phyloP scores from a whole-genome alignment of 23 red algal genomes.

The Gracilariopsis chorda region DNA sequence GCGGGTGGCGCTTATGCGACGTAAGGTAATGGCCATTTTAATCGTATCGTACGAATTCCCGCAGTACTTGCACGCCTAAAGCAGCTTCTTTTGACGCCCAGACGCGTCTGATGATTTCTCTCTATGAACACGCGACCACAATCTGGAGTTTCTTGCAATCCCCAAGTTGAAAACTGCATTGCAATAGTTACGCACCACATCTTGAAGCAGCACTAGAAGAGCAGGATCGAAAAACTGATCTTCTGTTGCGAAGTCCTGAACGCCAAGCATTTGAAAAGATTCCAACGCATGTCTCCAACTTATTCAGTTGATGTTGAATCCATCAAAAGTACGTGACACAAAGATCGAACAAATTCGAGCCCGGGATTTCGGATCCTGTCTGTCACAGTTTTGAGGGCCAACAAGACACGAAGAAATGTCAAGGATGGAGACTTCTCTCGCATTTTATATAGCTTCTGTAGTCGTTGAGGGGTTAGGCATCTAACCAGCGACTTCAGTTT shows the following conservation, averaged over 20 bases:
- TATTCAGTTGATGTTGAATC: slow-evolving; percentile 23
- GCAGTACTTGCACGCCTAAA: no score
- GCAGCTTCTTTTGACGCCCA: no score
- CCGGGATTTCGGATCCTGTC: neutral
- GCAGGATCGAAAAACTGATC: slow-evolving; percentile 29
- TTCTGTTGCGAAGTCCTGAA: slow-evolving; percentile 66
- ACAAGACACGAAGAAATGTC: slow-evolving; percentile 6
- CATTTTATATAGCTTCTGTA: slow-evolving; percentile 39
- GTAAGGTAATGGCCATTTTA: no score
- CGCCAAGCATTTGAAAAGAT: slow-evolving; percentile 49
- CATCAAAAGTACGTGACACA: slow-evolving; percentile 41
- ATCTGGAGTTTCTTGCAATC: slow-evolving; percentile 32
- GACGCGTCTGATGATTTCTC: no score
- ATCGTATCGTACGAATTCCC: no score
- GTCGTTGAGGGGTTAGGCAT: neutral
- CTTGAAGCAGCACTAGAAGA: slow-evolving; percentile 12
- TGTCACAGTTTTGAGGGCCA: neutral
- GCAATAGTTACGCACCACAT: slow-evolving; percentile 62
- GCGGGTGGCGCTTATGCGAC: no score
- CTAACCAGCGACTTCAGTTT: slow-evolving; percentile 1
- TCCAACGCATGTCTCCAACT: slow-evolving; percentile 29
- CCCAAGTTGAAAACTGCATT: slow-evolving; percentile 59
- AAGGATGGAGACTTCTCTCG: slow-evolving; percentile 13
- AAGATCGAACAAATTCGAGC: slow-evolving; percentile 41
- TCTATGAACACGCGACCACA: no score